Base-by-base conservation (phyloP, 208 protist species). In the Acanthamoeba rhysodes region DNA sequence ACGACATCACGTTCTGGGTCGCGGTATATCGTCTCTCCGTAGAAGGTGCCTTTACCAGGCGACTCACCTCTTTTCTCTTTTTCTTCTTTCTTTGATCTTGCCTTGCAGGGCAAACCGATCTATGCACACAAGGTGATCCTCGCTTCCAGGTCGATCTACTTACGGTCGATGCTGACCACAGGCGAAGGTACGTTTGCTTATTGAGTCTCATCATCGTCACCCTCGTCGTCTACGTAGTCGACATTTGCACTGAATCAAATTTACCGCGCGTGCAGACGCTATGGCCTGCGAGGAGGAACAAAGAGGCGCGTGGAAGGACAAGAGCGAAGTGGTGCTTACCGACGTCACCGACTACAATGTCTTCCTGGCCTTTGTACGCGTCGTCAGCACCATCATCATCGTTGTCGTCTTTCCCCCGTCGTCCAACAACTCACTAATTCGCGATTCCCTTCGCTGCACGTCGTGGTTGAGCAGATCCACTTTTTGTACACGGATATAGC, bases 401-500 rank as follows among this genome's bases (percentile, higher is more conserved):
- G n/a, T 50, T 34, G 37, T 41, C 70, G 70, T 18, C 70, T 78
- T 50, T 9, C 20, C 18, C 8, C 29, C 9, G 8, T 68, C 22
- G 22, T 9, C 85, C 68, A 90, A 20, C 16, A 29, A 90, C 24
- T 90, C 7, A 29, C 18, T 14, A 0, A 59, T 6, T 14, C 59
- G n/a, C 22, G 22, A 24, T 24, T 88, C n/a, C 62, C 10, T 55
- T 34, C 29, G 10, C 24, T 72, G 27, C 4, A 12, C 29, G 29
- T 68, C n/a, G 45, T 48, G 45, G 8, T 48, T 48, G 59, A 72
- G 1, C 88, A 94, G 90, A 32, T 94, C 24, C 37, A 85, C 18
- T 94, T 94, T 29, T 45, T 94, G 41, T 94, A 94, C 70, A 85
- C 90, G 29, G 90, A 94, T 14, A 57, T 94, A 14, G 90, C 90